Base-by-base conservation (phyloP, 345 rosid genomes). In the Acer saccharum region DNA sequence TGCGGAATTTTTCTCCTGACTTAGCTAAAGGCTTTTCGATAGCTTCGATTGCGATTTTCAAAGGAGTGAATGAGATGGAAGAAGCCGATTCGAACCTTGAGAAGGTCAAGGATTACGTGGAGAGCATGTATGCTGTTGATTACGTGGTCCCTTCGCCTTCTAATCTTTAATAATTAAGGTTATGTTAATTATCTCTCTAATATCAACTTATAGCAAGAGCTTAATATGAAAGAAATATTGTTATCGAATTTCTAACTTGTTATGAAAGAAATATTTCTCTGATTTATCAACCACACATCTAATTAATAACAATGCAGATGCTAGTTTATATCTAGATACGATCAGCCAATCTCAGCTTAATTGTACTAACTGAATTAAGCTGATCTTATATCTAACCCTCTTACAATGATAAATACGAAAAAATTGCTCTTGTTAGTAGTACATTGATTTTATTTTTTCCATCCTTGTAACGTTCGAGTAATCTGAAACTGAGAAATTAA, bases 1-100 rank as follows among this genome's bases (percentile, higher is more conserved):
- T 80, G 81, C 35, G 98, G 98, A 94, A 90, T 83, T 93, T 94
- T 74, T 88, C 95, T n/a, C 92, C 90, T 2, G 94, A 77, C 3
- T 87, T 29, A 29, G 32, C 92, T 1, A 90, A 92, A 57, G 98
- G 95, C 21, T 90, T 90, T 70, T 87, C 91, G 2, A 85, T 91
- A 68, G 95, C 88, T 5, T 90, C 95, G 44, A 77, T 92, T 13
- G 89, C 89, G 43, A 89, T 88, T 69, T 89, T 90, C 58, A 79
- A 25, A 14, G 87, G 86, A 48, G 50, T 80, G 55, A 72, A 78
- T 1, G 95, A 87, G 71, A 63, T 89, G 79, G 88, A 89, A 23
- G 77, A 84, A 2, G 83, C 73, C 20, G 89, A 82, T 67, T 63
- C 87, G 4, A 77, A 87, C 3, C 84, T 77, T 78, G 91, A 84